Evolutionary conservation across 495 filamentous ascomycete species (phyloP), one percentile per base, ranked within the genome.

Genomic region (Lepidopterella palustris): DNA sequence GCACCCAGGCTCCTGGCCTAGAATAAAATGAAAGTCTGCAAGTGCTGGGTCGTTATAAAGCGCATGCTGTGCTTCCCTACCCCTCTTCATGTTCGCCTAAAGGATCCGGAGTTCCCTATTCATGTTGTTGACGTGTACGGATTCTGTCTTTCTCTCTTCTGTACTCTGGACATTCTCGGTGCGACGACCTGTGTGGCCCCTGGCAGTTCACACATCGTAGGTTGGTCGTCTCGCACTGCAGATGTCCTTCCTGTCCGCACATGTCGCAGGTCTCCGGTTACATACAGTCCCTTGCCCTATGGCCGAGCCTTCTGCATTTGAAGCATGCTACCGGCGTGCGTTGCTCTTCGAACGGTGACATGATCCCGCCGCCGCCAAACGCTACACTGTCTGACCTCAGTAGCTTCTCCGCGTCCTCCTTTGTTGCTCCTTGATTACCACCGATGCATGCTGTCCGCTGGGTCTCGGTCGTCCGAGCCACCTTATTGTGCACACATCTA

Each of bases 341-440:
- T 29, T 55, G 47, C 32, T 63, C 60, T 50, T 63, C 47, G 28
- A 63, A 59, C 29, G 45, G 56, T 25, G 55, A 52, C 3, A 63
- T 47, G 18, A 59, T 45, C 26, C 45, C 31, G 21, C 60, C 60
- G 21, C 55, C 55, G 1, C 55, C 49, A 45, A 63, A 58, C 28
- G 55, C 54, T 27, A 63, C 55, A 39, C 60, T 54, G 31, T 63
- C 48, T 49, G 45, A 63, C 47, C 15, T 53, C 24, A 63, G 48
- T 20, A 58, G 49, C 60, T 63, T 63, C 52, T 57, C 59, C 45
- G 45, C 59, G 1, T 62, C 54, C 28, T 62, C 45, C 28, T 62
- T 62, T 26, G 42, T 62, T 28, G 54, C 59, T 24, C 56, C 59
- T 62, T 62, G 27, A 58, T 53, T 27, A 62, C 59, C 32, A 53